Evolutionary conservation across 148 eudicot genomes (phyloP).

Genomic region (Persicaria tinctoria): DNA sequence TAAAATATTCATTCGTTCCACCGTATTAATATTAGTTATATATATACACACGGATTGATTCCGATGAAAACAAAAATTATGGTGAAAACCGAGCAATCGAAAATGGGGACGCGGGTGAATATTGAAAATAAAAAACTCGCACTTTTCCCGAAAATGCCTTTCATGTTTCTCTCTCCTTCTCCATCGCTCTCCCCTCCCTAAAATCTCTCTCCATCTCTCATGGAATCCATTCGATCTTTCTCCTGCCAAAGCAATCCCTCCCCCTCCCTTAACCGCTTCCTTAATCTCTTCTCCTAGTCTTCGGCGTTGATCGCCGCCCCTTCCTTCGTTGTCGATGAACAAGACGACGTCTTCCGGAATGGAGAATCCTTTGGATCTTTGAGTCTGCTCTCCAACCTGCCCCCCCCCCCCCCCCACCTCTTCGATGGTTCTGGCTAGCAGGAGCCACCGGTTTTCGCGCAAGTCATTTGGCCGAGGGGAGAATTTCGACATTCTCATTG

Average conservation of each 20-base stretch:
- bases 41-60: no score
- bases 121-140: neutral
- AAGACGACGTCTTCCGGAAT: slow-evolving; percentile 34
- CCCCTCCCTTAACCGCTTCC: slow-evolving; percentile 25
- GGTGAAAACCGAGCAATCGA: no score
- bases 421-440: neutral
- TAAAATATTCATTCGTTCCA: no score
- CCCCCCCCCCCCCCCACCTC: slow-evolving; percentile 10
- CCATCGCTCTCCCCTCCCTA: neutral
- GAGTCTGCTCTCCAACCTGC: slow-evolving; percentile 1
- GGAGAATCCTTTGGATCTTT: slow-evolving; percentile 16
- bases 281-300: slow-evolving; percentile 15
- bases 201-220: slow-evolving; percentile 4
- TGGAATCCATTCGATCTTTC: slow-evolving; percentile 15
- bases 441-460: neutral
- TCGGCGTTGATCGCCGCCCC: slow-evolving; percentile 9
- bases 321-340: slow-evolving; percentile 24
- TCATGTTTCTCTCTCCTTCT: neutral
- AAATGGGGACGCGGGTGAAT: no score
- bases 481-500: slow-evolving; percentile 38
- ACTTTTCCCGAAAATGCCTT: neutral
- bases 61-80: no score
- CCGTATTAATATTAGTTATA: no score
- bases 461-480: slow-evolving; percentile 15
- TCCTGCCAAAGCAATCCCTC: slow-evolving; percentile 15